Evolutionary conservation across 2,329 filamentous ascomycete genomes (phyloP).

Genomic region (Cytospora paraplurivora): DNA sequence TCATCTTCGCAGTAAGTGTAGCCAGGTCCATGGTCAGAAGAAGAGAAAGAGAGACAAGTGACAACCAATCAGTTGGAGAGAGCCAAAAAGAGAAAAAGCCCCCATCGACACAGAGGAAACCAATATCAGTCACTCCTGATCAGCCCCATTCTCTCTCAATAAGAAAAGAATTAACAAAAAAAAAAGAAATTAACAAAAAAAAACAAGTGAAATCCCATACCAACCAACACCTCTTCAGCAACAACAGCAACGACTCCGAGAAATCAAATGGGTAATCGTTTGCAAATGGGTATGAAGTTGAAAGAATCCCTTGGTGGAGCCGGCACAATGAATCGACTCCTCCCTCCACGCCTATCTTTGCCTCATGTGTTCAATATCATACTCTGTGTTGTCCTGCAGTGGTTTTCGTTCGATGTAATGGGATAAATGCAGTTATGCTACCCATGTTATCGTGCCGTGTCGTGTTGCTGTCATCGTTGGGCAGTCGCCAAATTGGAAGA

Average conservation of each 20-base stretch:
- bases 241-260: slow-evolving; percentile 7
- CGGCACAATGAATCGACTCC: background rate
- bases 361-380: background rate
- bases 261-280: slow-evolving; percentile 28
- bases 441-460: background rate
- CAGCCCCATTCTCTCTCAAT: slow-evolving; percentile 9
- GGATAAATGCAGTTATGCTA: background rate
- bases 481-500: background rate
- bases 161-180: too few species aligned
- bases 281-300: slow-evolving; percentile 23
- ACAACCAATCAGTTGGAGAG: slow-evolving; percentile 3
- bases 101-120: background rate
- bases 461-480: background rate
- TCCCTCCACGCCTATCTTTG: background rate
- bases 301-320: slow-evolving; percentile 5
- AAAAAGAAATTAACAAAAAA: too few species aligned
- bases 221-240: slow-evolving; percentile 10
- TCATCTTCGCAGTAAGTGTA: slow-evolving; percentile 10
- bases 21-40: slow-evolving; percentile 16
- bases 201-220: slow-evolving; percentile 13
- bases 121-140: slow-evolving; percentile 7
- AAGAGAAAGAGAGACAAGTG: slow-evolving; percentile 4
- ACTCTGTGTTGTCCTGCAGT: background rate
- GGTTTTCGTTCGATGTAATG: background rate
- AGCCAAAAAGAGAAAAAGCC: background rate